phyloP scores from a whole-genome alignment of 257 asterid genomes.

The Anisodus acutangulus region DNA sequence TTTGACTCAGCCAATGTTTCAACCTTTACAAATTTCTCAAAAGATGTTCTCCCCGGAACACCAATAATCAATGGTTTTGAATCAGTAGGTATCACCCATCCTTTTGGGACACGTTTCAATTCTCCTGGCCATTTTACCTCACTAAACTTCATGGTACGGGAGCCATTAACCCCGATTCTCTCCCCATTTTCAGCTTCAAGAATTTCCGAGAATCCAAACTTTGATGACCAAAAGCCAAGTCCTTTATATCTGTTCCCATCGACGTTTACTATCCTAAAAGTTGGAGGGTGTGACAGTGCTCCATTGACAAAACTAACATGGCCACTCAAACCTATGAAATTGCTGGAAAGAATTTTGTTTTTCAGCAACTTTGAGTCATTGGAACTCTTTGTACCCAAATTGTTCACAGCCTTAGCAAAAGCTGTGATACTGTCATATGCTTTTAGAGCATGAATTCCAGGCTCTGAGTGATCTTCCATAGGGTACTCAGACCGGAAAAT shows the following conservation, averaged over 20 bases:
- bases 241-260: conserved; percentile 45
- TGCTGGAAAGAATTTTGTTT: conserved; percentile 33
- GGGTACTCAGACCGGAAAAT: conserved; percentile 37
- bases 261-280: conserved; percentile 44
- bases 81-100: conserved; percentile 54
- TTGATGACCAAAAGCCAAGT: conserved; percentile 47
- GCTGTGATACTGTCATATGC: conserved; percentile 52
- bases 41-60: conserved; percentile 39
- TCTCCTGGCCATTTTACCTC: conserved; percentile 52
- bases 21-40: conserved; percentile 42
- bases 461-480: conserved; percentile 39
- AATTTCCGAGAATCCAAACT: conserved; percentile 34
- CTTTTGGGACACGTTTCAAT: conserved; percentile 46
- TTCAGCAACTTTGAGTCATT: conserved; percentile 34
- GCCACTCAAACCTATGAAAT: conserved; percentile 52
- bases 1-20: conserved; percentile 13
- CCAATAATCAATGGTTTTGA: conserved; percentile 45
- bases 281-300: conserved; percentile 28
- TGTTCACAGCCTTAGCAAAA: conserved; percentile 30
- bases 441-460: conserved; percentile 47
- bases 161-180: neutral
- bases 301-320: conserved; percentile 33
- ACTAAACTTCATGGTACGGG: conserved; percentile 25
- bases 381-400: neutral
- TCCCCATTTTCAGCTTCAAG: conserved; percentile 24